Evolutionary conservation across 495 filamentous ascomycete species (phyloP), one percentile per base, ranked within the genome.

Genomic region (Durotheca rogersii): DNA sequence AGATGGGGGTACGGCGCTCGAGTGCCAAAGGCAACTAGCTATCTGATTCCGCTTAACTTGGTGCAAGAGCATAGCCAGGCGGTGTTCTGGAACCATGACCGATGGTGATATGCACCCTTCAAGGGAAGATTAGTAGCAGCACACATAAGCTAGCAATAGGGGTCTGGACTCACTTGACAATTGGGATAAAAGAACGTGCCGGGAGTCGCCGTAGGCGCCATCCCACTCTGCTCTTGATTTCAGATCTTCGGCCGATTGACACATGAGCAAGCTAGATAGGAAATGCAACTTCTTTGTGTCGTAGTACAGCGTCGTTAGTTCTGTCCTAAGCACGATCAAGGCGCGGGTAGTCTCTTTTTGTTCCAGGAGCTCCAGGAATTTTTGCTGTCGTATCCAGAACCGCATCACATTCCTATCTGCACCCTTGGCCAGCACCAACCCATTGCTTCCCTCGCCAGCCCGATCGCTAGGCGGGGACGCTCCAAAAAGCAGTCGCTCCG

Each of bases 51-150:
- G 72, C 61, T 96, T 95, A 19, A 94, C 81, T 46, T 92, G 81
- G 38, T 88, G 76, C 39, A 99, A 70, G n/a, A 99, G 69, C 18
- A 81, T 73, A 6, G 88, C 89, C n/a, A 99, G 75, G 9, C 93
- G 87, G 66, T 94, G 89, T 57, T 94, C 88, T 4, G 93, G 94
- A 39, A 99, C 88, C 94, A 99, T 97, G 17, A 95, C 87, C n/a
- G 89, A 90, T 1, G 93, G 93, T 3, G 94, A 94, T 48, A 99
- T 94, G 23, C 81, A 95, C 73, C 78, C 89, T 94, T 46, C 9
- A n/a, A 34, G 32, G 17, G 33, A 9, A 49, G 29, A 41, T n/a
- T n/a, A 39, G 41, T 38, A 67, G 58, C 32, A 15, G 17, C 6
- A 47, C 14, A 12, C n/a, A n/a, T n/a, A n/a, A n/a, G n/a, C n/a